phyloP scores from a whole-genome alignment of 228 moss, liverwort and hornwort genomes.

The Sphagnum magellanicum region DNA sequence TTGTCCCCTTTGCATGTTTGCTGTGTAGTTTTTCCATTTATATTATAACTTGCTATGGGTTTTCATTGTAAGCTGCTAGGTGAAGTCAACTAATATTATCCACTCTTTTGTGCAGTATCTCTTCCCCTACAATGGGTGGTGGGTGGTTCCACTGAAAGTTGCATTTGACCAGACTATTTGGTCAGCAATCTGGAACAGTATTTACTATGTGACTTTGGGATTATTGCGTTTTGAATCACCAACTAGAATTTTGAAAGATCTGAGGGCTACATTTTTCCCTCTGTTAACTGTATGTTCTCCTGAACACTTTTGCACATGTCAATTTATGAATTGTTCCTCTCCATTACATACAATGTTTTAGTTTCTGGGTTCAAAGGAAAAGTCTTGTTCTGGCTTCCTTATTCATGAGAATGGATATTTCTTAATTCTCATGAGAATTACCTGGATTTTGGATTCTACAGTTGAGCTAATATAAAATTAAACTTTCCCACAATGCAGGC shows the following conservation, averaged over 20 bases:
- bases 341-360: neutral
- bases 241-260: conserved; percentile 46
- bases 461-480: neutral
- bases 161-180: conserved; percentile 87
- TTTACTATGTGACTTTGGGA: conserved; percentile 72
- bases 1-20: neutral
- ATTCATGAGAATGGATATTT: neutral
- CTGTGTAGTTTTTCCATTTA: neutral
- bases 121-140: conserved; percentile 96
- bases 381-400: neutral
- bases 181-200: conserved; percentile 90
- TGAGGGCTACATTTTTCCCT: conserved; percentile 65
- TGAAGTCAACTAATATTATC: neutral
- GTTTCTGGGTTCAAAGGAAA: neutral
- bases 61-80: neutral
- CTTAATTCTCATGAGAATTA: neutral
- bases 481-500: conserved; percentile 34
- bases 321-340: neutral
- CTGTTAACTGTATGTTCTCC: conserved; percentile 45
- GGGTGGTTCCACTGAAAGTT: conserved; percentile 88
- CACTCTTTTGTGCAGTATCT: conserved; percentile 53
- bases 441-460: neutral
- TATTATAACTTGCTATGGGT: neutral
- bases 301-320: neutral
- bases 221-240: conserved; percentile 80